These are phyloP conservation scores for Flaveria bidentis DNA, from an alignment of 129 eudicot species.

Conservation along the genomic window DNA sequence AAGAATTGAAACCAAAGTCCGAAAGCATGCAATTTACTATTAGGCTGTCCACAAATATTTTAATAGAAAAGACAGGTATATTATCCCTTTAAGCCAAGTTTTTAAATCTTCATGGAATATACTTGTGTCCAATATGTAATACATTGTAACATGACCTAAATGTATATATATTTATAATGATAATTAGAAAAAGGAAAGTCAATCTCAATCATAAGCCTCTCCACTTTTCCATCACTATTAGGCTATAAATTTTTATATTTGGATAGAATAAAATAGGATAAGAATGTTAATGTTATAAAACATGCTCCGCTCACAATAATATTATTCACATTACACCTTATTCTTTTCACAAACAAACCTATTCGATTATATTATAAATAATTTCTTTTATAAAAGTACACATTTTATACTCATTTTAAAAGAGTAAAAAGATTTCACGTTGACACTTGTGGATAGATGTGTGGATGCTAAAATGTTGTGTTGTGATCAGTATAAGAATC, in stretches of 20 bases:
- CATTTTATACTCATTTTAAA: no score
- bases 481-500: no score
- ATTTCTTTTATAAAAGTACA: no score
- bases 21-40: neutral
- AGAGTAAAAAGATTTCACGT: no score
- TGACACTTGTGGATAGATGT: no score
- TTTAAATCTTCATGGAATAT: neutral
- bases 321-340: no score
- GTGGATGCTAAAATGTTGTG: no score
- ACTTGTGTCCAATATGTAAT: neutral
- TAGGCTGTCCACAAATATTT: neutral
- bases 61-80: neutral
- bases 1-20: neutral
- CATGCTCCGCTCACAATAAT: neutral
- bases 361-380: no score
- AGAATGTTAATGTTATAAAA: neutral
- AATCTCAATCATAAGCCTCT: conserved; percentile 8
- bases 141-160: neutral
- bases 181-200: neutral
- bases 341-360: no score
- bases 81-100: neutral
- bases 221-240: conserved; percentile 7
- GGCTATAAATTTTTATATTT: neutral
- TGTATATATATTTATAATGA: neutral
- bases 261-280: neutral